These are phyloP conservation scores for Sphaerostilbella broomeana DNA, from an alignment of 2,329 filamentous ascomycete genomes.

Conservation along the genomic window DNA sequence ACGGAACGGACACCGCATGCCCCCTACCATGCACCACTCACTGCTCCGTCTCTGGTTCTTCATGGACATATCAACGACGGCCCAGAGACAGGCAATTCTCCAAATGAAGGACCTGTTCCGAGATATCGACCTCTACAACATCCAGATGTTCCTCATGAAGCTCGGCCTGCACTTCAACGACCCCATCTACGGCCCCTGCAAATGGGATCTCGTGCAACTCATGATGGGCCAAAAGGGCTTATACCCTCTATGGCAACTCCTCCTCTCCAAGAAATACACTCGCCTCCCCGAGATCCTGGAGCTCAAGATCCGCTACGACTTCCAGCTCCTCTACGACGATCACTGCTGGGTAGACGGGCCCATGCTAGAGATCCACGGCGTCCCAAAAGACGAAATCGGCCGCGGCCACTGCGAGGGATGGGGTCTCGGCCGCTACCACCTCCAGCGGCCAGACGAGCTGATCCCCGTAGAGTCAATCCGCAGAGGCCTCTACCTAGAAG, in stretches of 20 bases:
- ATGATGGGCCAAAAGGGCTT: constrained; percentile 54
- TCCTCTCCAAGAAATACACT: constrained; percentile 50
- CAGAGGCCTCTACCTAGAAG: constrained; percentile 47
- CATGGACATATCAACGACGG: constrained; percentile 58
- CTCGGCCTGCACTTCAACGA: constrained; percentile 63
- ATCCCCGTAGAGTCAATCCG: constrained; percentile 49
- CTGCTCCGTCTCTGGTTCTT: constrained; percentile 67
- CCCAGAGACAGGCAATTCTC: constrained; percentile 48
- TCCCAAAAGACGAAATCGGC: constrained; percentile 48
- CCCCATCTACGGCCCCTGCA: constrained; percentile 48
- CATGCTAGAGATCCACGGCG: constrained; percentile 37
- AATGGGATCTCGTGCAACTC: constrained; percentile 46
- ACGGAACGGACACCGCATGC: constrained; percentile 50
- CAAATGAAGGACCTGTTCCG: constrained; percentile 46
- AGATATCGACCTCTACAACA: constrained; percentile 53
- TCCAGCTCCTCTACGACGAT: constrained; percentile 31
- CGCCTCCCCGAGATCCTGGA: constrained; percentile 45
- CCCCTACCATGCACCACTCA: constrained; percentile 37
- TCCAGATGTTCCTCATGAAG: constrained; percentile 63
- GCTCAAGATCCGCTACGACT: constrained; percentile 53
- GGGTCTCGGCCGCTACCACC: constrained; percentile 39
- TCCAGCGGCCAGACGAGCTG: constrained; percentile 53
- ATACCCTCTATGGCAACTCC: constrained; percentile 50
- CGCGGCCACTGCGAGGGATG: constrained; percentile 48
- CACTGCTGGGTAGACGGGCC: constrained; percentile 17